Percentiles rank a stretch among this genome's conserved stretches.
These are phyloP conservation scores for Sextonia rubra DNA, from an alignment of 164 flowering plant species.

Conservation along the genomic window DNA sequence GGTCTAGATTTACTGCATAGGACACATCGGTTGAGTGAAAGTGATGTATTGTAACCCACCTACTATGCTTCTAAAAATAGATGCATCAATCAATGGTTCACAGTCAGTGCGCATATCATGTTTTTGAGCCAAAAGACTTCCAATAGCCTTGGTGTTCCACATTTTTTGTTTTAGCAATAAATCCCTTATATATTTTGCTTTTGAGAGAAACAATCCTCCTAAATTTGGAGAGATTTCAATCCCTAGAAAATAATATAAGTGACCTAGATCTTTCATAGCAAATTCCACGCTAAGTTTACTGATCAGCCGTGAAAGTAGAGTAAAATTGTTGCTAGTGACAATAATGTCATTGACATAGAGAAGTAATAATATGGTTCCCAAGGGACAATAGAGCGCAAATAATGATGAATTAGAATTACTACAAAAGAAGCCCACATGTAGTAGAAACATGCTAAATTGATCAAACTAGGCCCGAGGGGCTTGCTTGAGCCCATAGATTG, in stretches of 20 bases:
- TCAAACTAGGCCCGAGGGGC: conserved; percentile 1
- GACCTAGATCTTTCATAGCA: not conserved
- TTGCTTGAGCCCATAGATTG: not conserved
- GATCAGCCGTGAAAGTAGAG: not conserved
- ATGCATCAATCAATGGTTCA: not conserved
- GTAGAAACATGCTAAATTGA: not conserved
- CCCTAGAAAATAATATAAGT: not conserved
- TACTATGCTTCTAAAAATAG: not conserved
- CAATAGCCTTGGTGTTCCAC: not conserved
- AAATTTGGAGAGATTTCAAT: not conserved
- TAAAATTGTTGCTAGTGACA: not conserved
- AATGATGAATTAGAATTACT: not conserved
- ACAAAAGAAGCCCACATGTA: not conserved
- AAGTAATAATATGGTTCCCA: not conserved
- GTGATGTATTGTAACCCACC: not conserved
- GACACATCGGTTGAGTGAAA: not conserved
- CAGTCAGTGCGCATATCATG: too few relatives aligned
- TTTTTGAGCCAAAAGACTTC: not conserved
- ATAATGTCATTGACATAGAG: not conserved
- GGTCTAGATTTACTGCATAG: not conserved
- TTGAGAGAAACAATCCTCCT: not conserved
- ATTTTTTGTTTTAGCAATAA: not conserved
- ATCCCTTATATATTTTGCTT: not conserved
- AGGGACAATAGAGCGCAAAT: not conserved
- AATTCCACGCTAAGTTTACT: not conserved